Evolutionary conservation across 306 rosid genomes (phyloP).

Genomic region (Dalbergia cochinchinensis): DNA sequence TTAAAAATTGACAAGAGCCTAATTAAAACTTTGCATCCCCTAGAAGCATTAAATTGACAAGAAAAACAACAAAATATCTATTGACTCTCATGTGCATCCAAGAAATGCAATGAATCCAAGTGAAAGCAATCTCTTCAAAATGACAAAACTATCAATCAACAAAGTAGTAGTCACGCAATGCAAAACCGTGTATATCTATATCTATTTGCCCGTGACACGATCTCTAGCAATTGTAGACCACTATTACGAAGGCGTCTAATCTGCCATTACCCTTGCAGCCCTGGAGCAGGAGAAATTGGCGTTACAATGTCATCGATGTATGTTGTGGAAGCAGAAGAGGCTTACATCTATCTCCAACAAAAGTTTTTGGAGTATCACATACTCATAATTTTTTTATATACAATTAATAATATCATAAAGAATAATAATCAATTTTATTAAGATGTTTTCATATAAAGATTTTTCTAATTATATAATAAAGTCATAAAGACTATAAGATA

Average conservation of each 20-base stretch:
- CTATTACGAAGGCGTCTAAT: background rate
- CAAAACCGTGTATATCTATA: background rate
- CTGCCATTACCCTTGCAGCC: background rate
- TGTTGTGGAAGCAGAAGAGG: no score
- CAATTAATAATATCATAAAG: no score
- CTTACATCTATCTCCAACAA: no score
- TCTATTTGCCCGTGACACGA: conserved; percentile 18
- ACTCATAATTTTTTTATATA: no score
- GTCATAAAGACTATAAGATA: no score
- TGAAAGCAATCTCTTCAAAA: conserved; percentile 35
- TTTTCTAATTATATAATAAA: no score
- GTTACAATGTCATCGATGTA: no score
- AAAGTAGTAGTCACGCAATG: background rate
- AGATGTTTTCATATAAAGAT: no score
- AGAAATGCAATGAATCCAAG: conserved; percentile 9
- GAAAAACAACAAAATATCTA: background rate
- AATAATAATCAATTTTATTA: no score
- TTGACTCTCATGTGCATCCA: background rate
- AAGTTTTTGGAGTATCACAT: no score
- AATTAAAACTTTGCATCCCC: background rate
- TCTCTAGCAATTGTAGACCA: background rate
- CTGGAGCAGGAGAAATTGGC: background rate
- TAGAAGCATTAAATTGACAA: background rate
- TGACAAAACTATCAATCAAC: conserved; percentile 36
- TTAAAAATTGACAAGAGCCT: no score